These are phyloP conservation scores for Sergeia podlipaevii DNA, from an alignment of 208 protist species.

Conservation along the genomic window DNA sequence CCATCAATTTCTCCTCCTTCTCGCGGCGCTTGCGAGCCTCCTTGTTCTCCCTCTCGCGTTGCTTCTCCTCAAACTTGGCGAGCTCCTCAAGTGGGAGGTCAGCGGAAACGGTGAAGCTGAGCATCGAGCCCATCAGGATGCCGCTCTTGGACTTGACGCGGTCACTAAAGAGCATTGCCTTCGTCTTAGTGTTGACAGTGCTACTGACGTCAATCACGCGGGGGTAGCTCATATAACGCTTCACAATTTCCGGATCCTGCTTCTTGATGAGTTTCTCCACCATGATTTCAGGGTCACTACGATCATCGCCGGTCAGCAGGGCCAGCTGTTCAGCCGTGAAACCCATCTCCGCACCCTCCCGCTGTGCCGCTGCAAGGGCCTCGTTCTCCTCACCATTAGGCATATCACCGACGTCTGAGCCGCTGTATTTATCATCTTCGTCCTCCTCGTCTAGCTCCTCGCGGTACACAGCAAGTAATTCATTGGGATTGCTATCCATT, in stretches of 20 bases:
- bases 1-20: constrained; percentile 31
- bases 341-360: constrained; percentile 11
- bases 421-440: constrained; percentile 18
- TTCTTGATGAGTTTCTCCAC: constrained; percentile 25
- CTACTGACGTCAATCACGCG: constrained; percentile 31
- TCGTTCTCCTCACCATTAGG: constrained; percentile 10
- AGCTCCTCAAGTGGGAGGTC: constrained; percentile 22
- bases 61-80: constrained; percentile 30
- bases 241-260: constrained; percentile 16
- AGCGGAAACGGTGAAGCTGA: constrained; percentile 36
- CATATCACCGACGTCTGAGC: constrained; percentile 11
- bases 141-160: constrained; percentile 32
- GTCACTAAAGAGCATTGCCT: constrained; percentile 24
- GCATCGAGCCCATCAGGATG: constrained; percentile 20
- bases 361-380: constrained; percentile 1
- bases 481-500: constrained; percentile 35
- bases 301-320: constrained; percentile 17
- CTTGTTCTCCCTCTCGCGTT: constrained; percentile 40
- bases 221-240: constrained; percentile 36
- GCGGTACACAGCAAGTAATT: constrained; percentile 34
- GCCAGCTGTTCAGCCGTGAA: constrained; percentile 23
- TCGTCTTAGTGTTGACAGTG: constrained; percentile 32
- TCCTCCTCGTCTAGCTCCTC: constrained; percentile 15
- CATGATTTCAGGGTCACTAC: constrained; percentile 23
- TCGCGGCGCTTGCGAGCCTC: constrained; percentile 26